Percentiles rank a stretch among this genome's conserved stretches.
Evolutionary conservation across 1,139 yeast species (phyloP).

Genomic region (Yamadazyma blattariae): DNA sequence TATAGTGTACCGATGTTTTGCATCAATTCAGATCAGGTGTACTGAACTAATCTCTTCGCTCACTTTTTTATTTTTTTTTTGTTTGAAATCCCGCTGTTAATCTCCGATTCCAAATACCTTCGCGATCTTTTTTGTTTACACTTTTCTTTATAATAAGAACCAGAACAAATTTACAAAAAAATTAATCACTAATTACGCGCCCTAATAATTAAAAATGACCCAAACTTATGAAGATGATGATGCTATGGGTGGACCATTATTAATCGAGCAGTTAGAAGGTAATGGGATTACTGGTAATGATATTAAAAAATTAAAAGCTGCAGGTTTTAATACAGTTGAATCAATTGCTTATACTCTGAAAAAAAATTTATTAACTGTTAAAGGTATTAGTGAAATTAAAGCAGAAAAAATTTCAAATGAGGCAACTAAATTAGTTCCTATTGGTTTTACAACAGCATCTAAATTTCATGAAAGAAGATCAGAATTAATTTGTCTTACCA

Average conservation of each 20-base stretch:
- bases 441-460: conserved; percentile 97
- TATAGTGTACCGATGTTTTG: too few relatives aligned
- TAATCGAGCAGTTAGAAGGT: conserved; percentile 58
- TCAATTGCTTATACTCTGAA: conserved; percentile 88
- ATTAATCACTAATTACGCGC: too few relatives aligned
- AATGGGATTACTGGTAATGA: conserved; percentile 85
- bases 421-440: conserved; percentile 84
- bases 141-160: too few relatives aligned
- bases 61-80: too few relatives aligned
- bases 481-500: conserved; percentile 86
- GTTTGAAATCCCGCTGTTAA: too few relatives aligned
- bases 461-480: conserved; percentile 90
- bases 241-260: conserved; percentile 38
- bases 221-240: conserved; percentile 33
- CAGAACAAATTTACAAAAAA: too few relatives aligned
- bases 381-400: conserved; percentile 94
- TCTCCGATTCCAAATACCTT: too few relatives aligned
- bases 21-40: too few relatives aligned
- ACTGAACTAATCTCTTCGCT: too few relatives aligned
- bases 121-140: too few relatives aligned
- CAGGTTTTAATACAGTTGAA: conserved; percentile 88
- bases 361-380: conserved; percentile 69
- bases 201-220: conserved; percentile 5
- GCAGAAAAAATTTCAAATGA: conserved; percentile 83
- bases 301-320: conserved; percentile 73